Evolutionary conservation across 2,329 filamentous ascomycete genomes (phyloP), one percentile per base, ranked within the genome.

Genomic region (Xylaria sp.): DNA sequence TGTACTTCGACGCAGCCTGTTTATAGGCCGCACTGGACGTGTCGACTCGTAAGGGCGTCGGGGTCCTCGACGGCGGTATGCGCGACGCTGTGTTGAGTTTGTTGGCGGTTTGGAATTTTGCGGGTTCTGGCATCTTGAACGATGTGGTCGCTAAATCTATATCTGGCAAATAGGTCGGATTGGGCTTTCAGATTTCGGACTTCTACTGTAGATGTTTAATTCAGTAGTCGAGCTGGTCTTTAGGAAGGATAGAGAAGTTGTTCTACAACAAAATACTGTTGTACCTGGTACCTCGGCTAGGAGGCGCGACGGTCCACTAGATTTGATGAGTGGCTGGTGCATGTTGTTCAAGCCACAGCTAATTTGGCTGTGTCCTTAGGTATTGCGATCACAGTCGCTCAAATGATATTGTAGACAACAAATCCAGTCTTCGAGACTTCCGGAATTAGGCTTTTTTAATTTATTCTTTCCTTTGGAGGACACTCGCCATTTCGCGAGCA

Each of bases 1-100:
- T 73, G 76, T 81, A 85, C 67, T 77, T 80, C 60, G 80, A 71
- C 56, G 78, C 76, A 29, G 80, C 78, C 37, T 69, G 67, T 44
- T 70, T 73, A 57, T 75, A 75, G 43, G 79, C 77, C 37, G 75
- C 71, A 58, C 76, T 78, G 21, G 72, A 72, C 0, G 68, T 67
- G 49, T 77, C 73, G 46, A 74, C 60, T 53, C 58, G 54, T 15
- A 41, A 35, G 17, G 15, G 21, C n/a, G 31, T 38, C 17, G 54
- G 54, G 9, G 9, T 31, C 40, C 47, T 52, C 7, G 43, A 15
- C 9, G 40, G 49, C 10, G 35, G 43, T 35, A 38, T 40, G 53
- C 46, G 55, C 19, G 41, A 23, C 9, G 44, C 46, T 51, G 53
- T 27, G 51, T 25, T 58, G n/a, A n/a, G 23, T 49, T 31, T 38